These are phyloP conservation scores for Venturia oleaginea DNA, from an alignment of 2,329 filamentous ascomycete species.

Conservation along the genomic window DNA sequence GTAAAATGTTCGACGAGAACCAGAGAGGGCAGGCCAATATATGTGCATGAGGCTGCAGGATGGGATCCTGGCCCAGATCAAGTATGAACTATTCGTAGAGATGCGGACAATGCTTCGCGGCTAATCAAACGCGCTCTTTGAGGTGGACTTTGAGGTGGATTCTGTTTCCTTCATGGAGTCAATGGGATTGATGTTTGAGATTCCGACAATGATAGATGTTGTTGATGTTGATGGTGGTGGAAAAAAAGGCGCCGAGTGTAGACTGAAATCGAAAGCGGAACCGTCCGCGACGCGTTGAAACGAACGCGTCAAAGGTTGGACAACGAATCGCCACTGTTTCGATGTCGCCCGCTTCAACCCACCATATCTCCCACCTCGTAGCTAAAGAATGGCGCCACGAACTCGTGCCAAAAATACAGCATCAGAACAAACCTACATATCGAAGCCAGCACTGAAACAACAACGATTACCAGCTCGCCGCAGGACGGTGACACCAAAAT, in stretches of 20 bases:
- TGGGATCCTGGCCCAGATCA: not conserved
- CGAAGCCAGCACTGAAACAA: not conserved
- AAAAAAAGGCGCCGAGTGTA: not conserved
- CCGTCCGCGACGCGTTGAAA: not conserved
- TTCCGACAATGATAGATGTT: not conserved
- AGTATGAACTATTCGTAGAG: not conserved
- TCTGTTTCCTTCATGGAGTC: not conserved
- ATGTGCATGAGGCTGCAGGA: not conserved
- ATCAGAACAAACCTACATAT: not conserved
- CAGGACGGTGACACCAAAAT: not conserved
- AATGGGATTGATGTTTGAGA: not conserved
- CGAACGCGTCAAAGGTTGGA: not conserved
- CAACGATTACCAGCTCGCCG: not conserved
- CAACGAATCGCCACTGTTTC: not conserved
- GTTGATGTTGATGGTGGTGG: not conserved
- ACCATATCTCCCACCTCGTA: not conserved
- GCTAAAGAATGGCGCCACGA: slow-evolving; percentile 3
- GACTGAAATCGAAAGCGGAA: not conserved
- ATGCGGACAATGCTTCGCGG: not conserved
- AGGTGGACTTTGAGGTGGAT: not conserved
- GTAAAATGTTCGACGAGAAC: not conserved
- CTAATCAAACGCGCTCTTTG: not conserved
- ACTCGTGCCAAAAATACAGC: not conserved
- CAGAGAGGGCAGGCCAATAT: not conserved
- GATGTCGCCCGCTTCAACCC: not conserved